Base-by-base conservation (phyloP, 2,329 filamentous ascomycete species). In the Hysterium pulicare region DNA sequence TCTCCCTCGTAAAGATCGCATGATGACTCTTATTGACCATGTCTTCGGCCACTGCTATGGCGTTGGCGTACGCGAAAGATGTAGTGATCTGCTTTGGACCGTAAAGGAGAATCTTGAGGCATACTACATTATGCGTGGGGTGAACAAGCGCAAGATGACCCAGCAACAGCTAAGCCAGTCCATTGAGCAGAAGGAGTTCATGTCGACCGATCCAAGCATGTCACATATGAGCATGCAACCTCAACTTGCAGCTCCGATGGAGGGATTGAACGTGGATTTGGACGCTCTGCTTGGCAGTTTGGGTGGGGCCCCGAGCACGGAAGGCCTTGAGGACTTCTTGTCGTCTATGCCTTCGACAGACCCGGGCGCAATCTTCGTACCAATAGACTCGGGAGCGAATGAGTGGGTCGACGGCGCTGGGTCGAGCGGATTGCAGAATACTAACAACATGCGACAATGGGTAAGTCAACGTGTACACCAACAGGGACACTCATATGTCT, bases 41-140 rank as follows among this genome's bases (percentile, higher is more conserved):
- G 61, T 67, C 21, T 67, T 67, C 45, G 63, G 63, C 3, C 63
- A 67, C 47, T 66, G 63, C 49, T 67, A 67, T 43, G 63, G 62
- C 42, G 53, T 65, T 37, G 58, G 54, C 24, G 57, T 67, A 1
- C 53, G 59, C 16, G 61, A 67, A 36, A 57, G 63, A 13, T 66
- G 63, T 36, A 54, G 53, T 0, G 62, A 66, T 24, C 50, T 67
- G 5, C 51, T 67, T 10, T 64, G 59, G 54, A 64, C 59, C 1
- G 61, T 67, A 3, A 67, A 67, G 33, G 61, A 64, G n/a, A 66
- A 64, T 34, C 55, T 67, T 22, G 63, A 67, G 35, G 61, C 61
- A 3, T 67, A 65, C 42, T 67, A 65, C 48, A 58, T 64, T 17
- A 64, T 66, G 61, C 66, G 66, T 32, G 62, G 62, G 15, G 58